phyloP scores from a whole-genome alignment of 257 asterid species.

The Euphrasia confusa region DNA sequence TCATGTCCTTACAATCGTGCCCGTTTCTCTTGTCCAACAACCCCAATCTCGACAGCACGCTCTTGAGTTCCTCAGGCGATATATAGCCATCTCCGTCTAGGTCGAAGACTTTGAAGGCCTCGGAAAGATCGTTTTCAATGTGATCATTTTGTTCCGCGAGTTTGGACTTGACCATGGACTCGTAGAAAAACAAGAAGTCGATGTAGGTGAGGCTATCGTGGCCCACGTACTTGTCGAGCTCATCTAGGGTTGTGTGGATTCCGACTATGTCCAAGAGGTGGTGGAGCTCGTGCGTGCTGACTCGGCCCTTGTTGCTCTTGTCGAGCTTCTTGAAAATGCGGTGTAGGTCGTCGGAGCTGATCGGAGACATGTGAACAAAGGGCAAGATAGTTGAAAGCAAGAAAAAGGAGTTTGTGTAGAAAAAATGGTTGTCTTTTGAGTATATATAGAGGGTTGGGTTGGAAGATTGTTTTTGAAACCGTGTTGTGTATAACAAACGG shows the following conservation, averaged over 20 bases:
- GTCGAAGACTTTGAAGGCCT: constrained; percentile 60
- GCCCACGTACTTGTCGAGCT: constrained; percentile 48
- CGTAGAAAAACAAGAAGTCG: constrained; percentile 56
- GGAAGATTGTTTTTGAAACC: neutral
- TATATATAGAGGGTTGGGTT: constrained; percentile 12
- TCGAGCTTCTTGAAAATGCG: constrained; percentile 58
- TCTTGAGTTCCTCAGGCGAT: constrained; percentile 47
- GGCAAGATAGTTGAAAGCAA: neutral
- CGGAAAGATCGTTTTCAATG: constrained; percentile 34
- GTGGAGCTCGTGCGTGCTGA: constrained; percentile 44
- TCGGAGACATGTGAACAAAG: neutral
- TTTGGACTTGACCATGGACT: constrained; percentile 30
- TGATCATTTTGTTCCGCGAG: constrained; percentile 3
- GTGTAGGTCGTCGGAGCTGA: constrained; percentile 38
- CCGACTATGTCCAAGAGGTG: constrained; percentile 38
- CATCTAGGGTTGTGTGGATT: constrained; percentile 38
- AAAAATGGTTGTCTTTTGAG: neutral
- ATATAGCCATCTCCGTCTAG: constrained; percentile 56
- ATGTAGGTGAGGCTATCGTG: constrained; percentile 32
- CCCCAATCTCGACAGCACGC: constrained; percentile 46
- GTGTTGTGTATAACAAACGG: constrained; percentile 21
- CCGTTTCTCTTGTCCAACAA: constrained; percentile 32
- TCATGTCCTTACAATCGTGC: constrained; percentile 53
- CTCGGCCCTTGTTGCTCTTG: constrained; percentile 38
- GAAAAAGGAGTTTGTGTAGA: neutral